Evolutionary conservation across 2,329 filamentous ascomycete genomes (phyloP).

Genomic region (Fusarium sp.): DNA sequence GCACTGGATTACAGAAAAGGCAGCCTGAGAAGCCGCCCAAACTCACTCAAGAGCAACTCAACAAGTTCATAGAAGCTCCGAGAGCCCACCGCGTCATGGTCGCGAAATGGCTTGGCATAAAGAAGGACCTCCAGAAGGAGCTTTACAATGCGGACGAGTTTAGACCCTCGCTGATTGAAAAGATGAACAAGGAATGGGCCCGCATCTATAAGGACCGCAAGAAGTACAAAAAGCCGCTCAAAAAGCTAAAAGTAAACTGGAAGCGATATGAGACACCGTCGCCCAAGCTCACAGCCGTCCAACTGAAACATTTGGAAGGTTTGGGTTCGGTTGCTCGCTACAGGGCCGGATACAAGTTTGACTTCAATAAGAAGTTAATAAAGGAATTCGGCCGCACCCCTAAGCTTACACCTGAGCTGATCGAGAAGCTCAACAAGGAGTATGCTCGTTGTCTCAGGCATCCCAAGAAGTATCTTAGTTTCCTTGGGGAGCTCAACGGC

Average conservation of each 20-base stretch:
- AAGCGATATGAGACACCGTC: neutral
- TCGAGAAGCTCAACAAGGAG: constrained; percentile 13
- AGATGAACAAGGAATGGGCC: constrained; percentile 13
- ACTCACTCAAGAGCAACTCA: neutral
- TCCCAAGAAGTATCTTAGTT: no score
- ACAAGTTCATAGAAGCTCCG: neutral
- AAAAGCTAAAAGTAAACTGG: neutral
- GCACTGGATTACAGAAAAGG: neutral
- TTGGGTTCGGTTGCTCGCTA: neutral
- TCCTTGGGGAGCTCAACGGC: no score
- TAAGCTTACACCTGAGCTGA: neutral
- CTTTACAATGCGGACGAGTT: neutral
- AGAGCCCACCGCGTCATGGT: neutral
- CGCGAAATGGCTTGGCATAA: neutral
- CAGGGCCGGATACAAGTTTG: neutral
- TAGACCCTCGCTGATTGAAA: neutral
- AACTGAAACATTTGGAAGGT: no score
- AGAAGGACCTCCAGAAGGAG: neutral
- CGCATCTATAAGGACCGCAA: constrained; percentile 1
- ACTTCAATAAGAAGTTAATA: neutral
- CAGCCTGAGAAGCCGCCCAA: neutral
- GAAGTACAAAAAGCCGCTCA: neutral
- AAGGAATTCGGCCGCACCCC: no score
- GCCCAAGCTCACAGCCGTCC: no score
- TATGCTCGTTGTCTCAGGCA: neutral